phyloP scores from a whole-genome alignment of 1,284 basidiomycete species.

The Ustilago shanxiensis region DNA sequence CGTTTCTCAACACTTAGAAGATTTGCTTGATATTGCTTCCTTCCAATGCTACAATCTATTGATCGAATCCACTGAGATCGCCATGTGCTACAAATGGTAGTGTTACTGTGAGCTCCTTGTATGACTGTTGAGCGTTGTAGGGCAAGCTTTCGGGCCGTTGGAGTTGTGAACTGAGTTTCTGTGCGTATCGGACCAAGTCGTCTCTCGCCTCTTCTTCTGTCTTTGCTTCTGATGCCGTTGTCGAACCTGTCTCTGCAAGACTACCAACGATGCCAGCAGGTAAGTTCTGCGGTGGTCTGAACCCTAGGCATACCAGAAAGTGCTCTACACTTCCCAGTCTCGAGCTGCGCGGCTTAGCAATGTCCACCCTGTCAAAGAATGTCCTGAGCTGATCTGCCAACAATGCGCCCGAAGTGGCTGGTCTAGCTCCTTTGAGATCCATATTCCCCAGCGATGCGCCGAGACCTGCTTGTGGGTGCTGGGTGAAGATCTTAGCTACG shows the following conservation, averaged over 20 bases:
- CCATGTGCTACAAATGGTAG: conserved; percentile 47
- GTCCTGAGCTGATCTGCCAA: conserved; percentile 64
- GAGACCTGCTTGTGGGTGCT: conserved; percentile 43
- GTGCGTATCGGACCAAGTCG: conserved; percentile 33
- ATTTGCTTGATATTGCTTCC: not conserved
- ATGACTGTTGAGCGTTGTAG: not conserved
- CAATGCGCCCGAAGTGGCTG: conserved; percentile 36
- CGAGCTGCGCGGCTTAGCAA: conserved; percentile 71
- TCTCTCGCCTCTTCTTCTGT: conserved; percentile 28
- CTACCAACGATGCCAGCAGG: conserved; percentile 30
- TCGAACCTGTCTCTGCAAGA: conserved; percentile 3
- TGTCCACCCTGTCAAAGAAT: conserved; percentile 71
- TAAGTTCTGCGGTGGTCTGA: conserved; percentile 54
- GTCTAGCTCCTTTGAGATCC: conserved; percentile 36
- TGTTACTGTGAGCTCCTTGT: conserved; percentile 26
- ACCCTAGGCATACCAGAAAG: conserved; percentile 74
- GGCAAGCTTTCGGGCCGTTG: conserved; percentile 13
- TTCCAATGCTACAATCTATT: conserved; percentile 34
- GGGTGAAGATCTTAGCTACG: conserved; percentile 75
- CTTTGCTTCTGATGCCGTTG: not conserved
- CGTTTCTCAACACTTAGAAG: not conserved
- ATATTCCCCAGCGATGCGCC: conserved; percentile 40
- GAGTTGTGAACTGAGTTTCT: conserved; percentile 29
- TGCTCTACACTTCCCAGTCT: conserved; percentile 71
- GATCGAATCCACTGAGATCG: conserved; percentile 47